Conservation (phyloP, 1,139 yeast genomes). For the Candida pseudoviswanathii region DNA sequence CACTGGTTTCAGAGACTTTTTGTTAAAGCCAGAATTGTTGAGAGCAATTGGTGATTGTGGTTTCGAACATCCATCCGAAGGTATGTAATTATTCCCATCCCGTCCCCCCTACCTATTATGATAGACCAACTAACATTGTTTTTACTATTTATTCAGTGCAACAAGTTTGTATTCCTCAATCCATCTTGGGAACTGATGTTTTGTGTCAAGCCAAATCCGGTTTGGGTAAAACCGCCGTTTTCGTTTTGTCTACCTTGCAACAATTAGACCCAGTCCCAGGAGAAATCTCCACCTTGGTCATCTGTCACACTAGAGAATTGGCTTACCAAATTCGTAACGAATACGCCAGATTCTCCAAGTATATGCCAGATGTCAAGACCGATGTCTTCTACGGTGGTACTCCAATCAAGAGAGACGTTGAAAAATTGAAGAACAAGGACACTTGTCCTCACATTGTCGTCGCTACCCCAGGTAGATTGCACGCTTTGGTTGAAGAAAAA, state of each 20-base stretch:
- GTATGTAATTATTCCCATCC: slow-evolving; percentile 50
- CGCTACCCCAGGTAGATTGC: slow-evolving; percentile 98
- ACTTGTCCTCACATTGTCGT: slow-evolving; percentile 96
- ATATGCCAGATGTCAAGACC: slow-evolving; percentile 96
- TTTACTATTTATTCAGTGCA: slow-evolving; percentile 56
- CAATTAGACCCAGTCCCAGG: slow-evolving; percentile 98
- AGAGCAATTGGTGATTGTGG: slow-evolving; percentile 99
- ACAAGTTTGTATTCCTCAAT: slow-evolving; percentile 98
- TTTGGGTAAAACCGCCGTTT: slow-evolving; percentile 98
- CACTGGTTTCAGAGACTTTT: slow-evolving; percentile 97
- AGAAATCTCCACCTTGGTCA: slow-evolving; percentile 89
- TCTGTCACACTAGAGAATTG: slow-evolving; percentile 98
- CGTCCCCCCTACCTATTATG: slow-evolving; percentile 8
- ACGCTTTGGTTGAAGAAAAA: slow-evolving; percentile 91
- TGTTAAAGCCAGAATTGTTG: slow-evolving; percentile 92
- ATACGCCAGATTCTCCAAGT: slow-evolving; percentile 96
- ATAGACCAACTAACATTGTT: not conserved
- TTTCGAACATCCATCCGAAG: slow-evolving; percentile 99
- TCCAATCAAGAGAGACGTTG: slow-evolving; percentile 83
- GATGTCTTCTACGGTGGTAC: slow-evolving; percentile 98
- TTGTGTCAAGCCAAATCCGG: slow-evolving; percentile 99
- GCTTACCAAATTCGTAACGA: slow-evolving; percentile 98
- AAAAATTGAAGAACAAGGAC: slow-evolving; percentile 86
- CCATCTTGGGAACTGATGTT: slow-evolving; percentile 96
- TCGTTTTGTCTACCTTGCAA: slow-evolving; percentile 92